These are phyloP conservation scores for Auricularia cornea DNA, from an alignment of 768 basidiomycete species.

Conservation along the genomic window DNA sequence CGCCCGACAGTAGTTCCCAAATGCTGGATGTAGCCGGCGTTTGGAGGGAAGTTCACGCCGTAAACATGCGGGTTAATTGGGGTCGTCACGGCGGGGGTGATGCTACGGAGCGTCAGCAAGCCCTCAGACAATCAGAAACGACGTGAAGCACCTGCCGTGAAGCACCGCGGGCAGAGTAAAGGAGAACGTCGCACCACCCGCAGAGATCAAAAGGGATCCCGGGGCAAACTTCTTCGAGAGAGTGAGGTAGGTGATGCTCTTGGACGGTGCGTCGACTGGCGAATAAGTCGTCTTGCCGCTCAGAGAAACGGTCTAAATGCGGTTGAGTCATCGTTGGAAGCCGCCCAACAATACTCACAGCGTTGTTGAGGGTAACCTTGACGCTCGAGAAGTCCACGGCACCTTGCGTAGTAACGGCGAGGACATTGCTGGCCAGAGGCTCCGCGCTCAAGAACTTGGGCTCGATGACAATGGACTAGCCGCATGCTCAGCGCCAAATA, in stretches of 20 bases:
- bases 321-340: not conserved
- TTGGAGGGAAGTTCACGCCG: slow-evolving; percentile 48
- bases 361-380: slow-evolving; percentile 30
- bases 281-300: slow-evolving; percentile 28
- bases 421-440: slow-evolving; percentile 37
- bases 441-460: slow-evolving; percentile 46
- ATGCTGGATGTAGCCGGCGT: slow-evolving; percentile 36
- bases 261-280: slow-evolving; percentile 39
- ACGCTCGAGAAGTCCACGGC: slow-evolving; percentile 35
- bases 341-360: slow-evolving; percentile 19
- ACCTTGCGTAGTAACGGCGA: slow-evolving; percentile 43
- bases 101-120: slow-evolving; percentile 24
- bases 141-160: slow-evolving; percentile 22
- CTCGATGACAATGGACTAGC: slow-evolving; percentile 28
- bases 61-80: slow-evolving; percentile 43
- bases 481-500: not conserved
- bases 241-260: slow-evolving; percentile 42
- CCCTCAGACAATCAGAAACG: not conserved
- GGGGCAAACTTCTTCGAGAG: slow-evolving; percentile 30
- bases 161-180: slow-evolving; percentile 37
- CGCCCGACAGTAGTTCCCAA: slow-evolving; percentile 43
- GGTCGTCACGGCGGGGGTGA: slow-evolving; percentile 20
- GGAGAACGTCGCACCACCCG: slow-evolving; percentile 32
- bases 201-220: slow-evolving; percentile 36
- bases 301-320: slow-evolving; percentile 26